Conservation (phyloP, 2,329 filamentous ascomycete genomes). For the Ophiosphaerella narmari region DNA sequence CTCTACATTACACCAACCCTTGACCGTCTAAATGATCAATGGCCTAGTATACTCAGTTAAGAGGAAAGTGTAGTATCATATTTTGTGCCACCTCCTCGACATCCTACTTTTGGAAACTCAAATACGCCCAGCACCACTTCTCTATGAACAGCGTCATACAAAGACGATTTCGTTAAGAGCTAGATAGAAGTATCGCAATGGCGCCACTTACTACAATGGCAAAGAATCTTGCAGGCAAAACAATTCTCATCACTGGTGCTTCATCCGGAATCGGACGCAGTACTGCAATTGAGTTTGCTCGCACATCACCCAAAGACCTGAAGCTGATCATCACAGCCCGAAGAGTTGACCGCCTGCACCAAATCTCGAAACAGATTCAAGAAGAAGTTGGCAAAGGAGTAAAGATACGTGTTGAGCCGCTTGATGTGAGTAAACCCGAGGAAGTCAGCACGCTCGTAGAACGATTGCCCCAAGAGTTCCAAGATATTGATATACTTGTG, state of each 20-base stretch:
- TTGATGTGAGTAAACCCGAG: conserved; percentile 81
- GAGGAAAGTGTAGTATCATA: too few species aligned
- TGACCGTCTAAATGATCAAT: too few species aligned
- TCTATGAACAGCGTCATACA: background rate
- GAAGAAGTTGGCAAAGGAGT: conserved; percentile 70
- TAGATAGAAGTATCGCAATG: conserved; percentile 3
- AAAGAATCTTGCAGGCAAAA: conserved; percentile 87
- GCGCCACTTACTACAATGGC: conserved; percentile 61
- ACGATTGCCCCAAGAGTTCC: conserved; percentile 78
- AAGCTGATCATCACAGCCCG: conserved; percentile 85
- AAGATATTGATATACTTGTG: conserved; percentile 83
- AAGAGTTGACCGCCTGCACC: conserved; percentile 72
- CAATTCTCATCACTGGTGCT: conserved; percentile 85
- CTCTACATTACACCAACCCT: too few species aligned
- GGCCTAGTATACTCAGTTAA: too few species aligned
- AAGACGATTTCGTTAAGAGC: too few species aligned
- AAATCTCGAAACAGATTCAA: conserved; percentile 74
- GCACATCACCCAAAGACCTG: conserved; percentile 74
- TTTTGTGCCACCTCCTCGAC: too few species aligned
- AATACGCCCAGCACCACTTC: too few species aligned
- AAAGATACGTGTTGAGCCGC: conserved; percentile 72
- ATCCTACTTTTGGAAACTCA: too few species aligned
- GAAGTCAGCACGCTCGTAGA: conserved; percentile 75
- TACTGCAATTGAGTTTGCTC: conserved; percentile 85
- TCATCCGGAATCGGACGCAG: conserved; percentile 85